Conservation (phyloP, 2,329 filamentous ascomycete genomes). For the Monosporascus sp. region DNA sequence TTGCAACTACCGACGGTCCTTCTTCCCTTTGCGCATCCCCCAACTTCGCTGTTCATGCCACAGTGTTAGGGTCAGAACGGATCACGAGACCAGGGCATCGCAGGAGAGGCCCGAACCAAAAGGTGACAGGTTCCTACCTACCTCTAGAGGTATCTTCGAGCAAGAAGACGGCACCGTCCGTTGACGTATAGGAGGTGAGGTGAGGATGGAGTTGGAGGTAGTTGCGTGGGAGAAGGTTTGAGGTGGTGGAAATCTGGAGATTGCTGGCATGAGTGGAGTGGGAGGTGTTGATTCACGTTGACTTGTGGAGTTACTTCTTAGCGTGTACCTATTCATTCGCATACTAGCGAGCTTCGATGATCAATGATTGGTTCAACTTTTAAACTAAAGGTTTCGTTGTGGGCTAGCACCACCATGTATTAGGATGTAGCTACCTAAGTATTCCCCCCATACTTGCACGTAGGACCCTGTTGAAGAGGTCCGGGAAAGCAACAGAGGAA, state of each 20-base stretch:
- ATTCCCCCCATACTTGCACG: too few species aligned
- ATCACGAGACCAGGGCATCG: too few species aligned
- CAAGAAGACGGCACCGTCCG: background rate
- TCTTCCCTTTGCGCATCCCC: background rate
- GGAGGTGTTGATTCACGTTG: background rate
- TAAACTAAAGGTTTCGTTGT: background rate
- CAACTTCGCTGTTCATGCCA: background rate
- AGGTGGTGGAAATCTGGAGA: background rate
- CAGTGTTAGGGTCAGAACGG: too few species aligned
- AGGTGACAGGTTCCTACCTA: background rate
- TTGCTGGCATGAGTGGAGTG: background rate
- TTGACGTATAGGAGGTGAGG: background rate
- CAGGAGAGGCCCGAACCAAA: background rate
- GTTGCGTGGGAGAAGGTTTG: background rate
- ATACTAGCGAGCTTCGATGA: background rate
- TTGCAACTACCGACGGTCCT: background rate
- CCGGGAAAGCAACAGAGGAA: too few species aligned
- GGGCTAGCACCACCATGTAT: background rate
- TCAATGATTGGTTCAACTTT: background rate
- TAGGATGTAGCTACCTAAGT: too few species aligned
- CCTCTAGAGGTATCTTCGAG: background rate
- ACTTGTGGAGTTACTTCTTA: background rate
- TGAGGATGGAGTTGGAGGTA: background rate
- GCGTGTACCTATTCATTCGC: background rate
- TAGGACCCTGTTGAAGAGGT: too few species aligned